Conservation (phyloP, 106 monocot genomes). For the Dendrobium huoshanense region DNA sequence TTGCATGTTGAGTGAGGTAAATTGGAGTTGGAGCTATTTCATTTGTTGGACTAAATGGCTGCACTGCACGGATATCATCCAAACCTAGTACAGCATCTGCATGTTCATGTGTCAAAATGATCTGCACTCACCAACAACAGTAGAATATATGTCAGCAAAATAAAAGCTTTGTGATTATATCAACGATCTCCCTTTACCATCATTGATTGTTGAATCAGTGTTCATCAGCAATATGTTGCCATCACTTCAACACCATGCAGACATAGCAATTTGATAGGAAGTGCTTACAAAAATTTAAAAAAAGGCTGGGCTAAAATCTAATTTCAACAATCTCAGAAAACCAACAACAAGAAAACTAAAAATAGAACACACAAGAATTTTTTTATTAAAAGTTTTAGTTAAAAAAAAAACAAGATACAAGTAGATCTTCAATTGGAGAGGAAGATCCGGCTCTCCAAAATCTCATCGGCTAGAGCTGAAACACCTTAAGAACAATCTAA, state of each 20-base stretch:
- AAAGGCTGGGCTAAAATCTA: too few species aligned
- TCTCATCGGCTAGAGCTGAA: too few species aligned
- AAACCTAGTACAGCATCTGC: conserved; percentile 96
- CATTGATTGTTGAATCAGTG: neutral
- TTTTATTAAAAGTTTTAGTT: too few species aligned
- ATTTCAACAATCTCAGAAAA: too few species aligned
- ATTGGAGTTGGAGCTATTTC: conserved; percentile 79
- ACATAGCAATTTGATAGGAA: neutral
- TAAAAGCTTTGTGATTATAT: neutral
- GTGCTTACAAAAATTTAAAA: too few species aligned
- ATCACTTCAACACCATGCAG: neutral
- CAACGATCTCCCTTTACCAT: neutral
- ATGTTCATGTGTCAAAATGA: conserved; percentile 95
- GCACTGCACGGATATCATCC: conserved; percentile 84
- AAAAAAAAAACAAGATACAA: too few species aligned
- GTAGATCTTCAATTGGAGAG: too few species aligned
- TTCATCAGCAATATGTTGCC: neutral
- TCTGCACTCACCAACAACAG: conserved; percentile 39
- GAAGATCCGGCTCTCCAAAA: too few species aligned
- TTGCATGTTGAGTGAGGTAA: conserved; percentile 67
- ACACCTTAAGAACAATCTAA: too few species aligned
- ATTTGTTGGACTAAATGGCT: conserved; percentile 73
- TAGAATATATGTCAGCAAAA: conserved; percentile 2
- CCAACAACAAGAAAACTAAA: too few species aligned
- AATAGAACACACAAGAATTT: too few species aligned